Base-by-base conservation (phyloP, 805 yeast species). In the Metschnikowia sp. region DNA sequence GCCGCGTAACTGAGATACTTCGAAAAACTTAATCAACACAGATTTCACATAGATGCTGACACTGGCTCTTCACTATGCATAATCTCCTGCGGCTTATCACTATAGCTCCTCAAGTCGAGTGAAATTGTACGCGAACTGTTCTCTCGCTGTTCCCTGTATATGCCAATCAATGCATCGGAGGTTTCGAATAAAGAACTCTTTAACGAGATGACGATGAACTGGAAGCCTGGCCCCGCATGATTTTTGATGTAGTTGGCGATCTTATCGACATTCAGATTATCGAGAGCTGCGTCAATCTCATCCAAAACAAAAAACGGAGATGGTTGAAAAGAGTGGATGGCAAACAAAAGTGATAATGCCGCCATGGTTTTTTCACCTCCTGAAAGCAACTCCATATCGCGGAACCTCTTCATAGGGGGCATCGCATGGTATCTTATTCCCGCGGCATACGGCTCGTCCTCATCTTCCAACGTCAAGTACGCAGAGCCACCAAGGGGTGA, bases 301-400 rank as follows among this genome's bases (percentile, higher is more conserved):
- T 94, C 99, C 37, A 94, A 71, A 0, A 94, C 96, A 62, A 94
- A 92, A 63, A 94, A 94, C 31, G 99, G 99, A 1, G 97, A 85
- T 2, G 97, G 97, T 43, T 84, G 92, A 66, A 72, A 86, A 0
- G 95, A 83, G 63, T 94, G 97, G 36, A 91, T 82, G 0, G 98
- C 91, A 69, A 94, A 94, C 40, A 94, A 66, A 52, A 94, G 71
- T 0, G 98, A 97, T 53, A 94, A 70, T 0, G 99, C 99, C 2
- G 99, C 99, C 64, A 94, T 84, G 2, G 97, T 88, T 62, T 91
- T 90, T 62, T 94, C 99, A 46, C 99, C 99, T 45, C 99, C 99
- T 1, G 97, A 89, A 19, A 94, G 74, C 47, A 87, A 78, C 48
- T 88, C 96, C 88, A 94, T 90, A 54, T 88, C 96, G 55, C 92